These are phyloP conservation scores for Lithocarpus polystachyus DNA, from an alignment of 306 rosid genomes.

Conservation along the genomic window DNA sequence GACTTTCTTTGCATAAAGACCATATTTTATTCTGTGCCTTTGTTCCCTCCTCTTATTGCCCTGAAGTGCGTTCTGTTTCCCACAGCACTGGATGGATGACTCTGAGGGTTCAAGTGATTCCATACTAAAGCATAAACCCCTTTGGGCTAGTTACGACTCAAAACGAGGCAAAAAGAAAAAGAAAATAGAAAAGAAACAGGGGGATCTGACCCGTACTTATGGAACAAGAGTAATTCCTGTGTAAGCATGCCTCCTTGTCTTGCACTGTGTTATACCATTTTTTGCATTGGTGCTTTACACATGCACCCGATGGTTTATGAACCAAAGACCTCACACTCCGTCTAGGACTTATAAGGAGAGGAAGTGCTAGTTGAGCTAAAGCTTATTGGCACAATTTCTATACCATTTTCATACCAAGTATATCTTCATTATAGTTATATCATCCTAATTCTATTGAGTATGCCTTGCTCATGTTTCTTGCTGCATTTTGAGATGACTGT, in stretches of 20 bases:
- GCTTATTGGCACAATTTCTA: background rate
- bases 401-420: background rate
- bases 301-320: too few relatives aligned
- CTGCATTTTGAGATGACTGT: background rate
- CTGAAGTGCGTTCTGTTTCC: constrained; percentile 7
- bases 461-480: background rate
- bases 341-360: too few relatives aligned
- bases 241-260: constrained; percentile 53
- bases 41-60: constrained; percentile 2
- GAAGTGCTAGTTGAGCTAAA: too few relatives aligned
- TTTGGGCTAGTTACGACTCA: constrained; percentile 80
- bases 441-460: background rate
- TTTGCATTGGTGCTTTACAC: background rate
- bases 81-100: constrained; percentile 75
- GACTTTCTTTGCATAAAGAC: background rate
- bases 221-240: constrained; percentile 99
- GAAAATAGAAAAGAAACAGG: constrained; percentile 60
- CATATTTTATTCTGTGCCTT: background rate
- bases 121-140: constrained; percentile 89
- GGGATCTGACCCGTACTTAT: constrained; percentile 76
- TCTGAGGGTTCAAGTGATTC: constrained; percentile 64
- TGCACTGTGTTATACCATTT: constrained; percentile 2
- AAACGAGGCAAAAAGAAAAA: constrained; percentile 52
- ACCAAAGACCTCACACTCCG: too few relatives aligned
- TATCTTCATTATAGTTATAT: background rate